phyloP scores from a whole-genome alignment of 2,329 filamentous ascomycete species.

The Macrophomina pseudophaseolina region DNA sequence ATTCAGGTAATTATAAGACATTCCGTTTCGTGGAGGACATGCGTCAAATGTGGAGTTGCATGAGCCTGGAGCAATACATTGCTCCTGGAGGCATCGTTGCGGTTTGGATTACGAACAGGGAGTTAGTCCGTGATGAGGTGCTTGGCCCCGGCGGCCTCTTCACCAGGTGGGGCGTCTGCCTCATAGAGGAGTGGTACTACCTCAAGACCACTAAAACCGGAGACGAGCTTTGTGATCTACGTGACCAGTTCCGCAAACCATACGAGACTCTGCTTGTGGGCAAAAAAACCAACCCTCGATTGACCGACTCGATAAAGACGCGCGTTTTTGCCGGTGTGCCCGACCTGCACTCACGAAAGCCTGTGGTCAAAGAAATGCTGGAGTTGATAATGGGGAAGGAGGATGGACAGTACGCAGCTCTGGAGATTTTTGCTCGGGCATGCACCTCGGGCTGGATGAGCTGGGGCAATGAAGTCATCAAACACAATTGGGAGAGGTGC shows the following conservation, averaged over 20 bases:
- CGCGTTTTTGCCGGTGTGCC: slow-evolving; percentile 73
- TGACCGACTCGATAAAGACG: slow-evolving; percentile 39
- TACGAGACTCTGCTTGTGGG: slow-evolving; percentile 70
- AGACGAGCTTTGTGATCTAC: slow-evolving; percentile 66
- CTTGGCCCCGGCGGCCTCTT: slow-evolving; percentile 66
- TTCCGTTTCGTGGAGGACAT: slow-evolving; percentile 58
- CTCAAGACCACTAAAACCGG: slow-evolving; percentile 71
- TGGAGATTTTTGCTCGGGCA: slow-evolving; percentile 80
- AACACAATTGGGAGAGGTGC: slow-evolving; percentile 66
- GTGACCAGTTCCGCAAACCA: slow-evolving; percentile 71
- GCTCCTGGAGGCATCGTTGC: slow-evolving; percentile 59
- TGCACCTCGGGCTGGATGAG: slow-evolving; percentile 77
- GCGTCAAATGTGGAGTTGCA: slow-evolving; percentile 44
- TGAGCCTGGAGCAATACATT: slow-evolving; percentile 53
- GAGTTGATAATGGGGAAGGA: slow-evolving; percentile 52
- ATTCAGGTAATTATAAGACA: slow-evolving; percentile 60
- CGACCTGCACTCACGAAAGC: slow-evolving; percentile 80
- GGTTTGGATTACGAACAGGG: slow-evolving; percentile 80
- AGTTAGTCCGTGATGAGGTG: slow-evolving; percentile 58
- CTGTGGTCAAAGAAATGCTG: slow-evolving; percentile 68
- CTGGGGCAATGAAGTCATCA: slow-evolving; percentile 76
- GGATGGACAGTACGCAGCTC: slow-evolving; percentile 55
- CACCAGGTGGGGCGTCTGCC: slow-evolving; percentile 67
- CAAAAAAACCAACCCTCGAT: slow-evolving; percentile 36
- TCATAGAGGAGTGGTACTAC: slow-evolving; percentile 77